These are phyloP conservation scores for Sonneratia alba DNA, from an alignment of 345 rosid species.

Conservation along the genomic window DNA sequence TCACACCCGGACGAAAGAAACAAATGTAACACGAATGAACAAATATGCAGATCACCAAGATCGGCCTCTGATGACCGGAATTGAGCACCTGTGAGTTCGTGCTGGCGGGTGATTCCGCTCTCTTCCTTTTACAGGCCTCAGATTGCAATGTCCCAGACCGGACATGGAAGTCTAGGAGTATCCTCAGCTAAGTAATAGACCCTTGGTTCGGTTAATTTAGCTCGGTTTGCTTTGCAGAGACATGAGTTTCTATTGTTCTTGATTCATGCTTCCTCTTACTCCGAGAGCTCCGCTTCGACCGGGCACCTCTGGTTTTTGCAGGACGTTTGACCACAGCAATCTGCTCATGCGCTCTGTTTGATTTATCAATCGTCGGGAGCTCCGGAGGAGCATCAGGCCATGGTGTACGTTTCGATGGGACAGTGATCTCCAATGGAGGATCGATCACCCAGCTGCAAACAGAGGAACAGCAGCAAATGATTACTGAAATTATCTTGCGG, in stretches of 20 bases:
- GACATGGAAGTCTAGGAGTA: too few species aligned
- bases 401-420: conserved; percentile 75
- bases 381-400: conserved; percentile 97
- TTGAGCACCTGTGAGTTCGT: background rate
- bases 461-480: background rate
- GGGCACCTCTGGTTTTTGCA: conserved; percentile 40
- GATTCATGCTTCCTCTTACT: conserved; percentile 72
- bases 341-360: conserved; percentile 29
- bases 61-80: background rate
- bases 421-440: conserved; percentile 80
- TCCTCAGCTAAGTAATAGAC: conserved; percentile 2
- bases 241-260: conserved; percentile 37
- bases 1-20: background rate
- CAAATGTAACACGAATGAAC: background rate
- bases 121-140: conserved; percentile 9
- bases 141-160: too few species aligned
- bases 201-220: conserved; percentile 23
- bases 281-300: conserved; percentile 50
- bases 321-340: conserved; percentile 33
- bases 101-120: background rate
- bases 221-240: conserved; percentile 37
- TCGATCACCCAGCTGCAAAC: conserved; percentile 76
- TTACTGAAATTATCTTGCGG: background rate
- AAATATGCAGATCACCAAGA: background rate
- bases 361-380: conserved; percentile 45